Base-by-base conservation (phyloP, 441 rosid species). In the Cnidoscolus chayamansa region DNA sequence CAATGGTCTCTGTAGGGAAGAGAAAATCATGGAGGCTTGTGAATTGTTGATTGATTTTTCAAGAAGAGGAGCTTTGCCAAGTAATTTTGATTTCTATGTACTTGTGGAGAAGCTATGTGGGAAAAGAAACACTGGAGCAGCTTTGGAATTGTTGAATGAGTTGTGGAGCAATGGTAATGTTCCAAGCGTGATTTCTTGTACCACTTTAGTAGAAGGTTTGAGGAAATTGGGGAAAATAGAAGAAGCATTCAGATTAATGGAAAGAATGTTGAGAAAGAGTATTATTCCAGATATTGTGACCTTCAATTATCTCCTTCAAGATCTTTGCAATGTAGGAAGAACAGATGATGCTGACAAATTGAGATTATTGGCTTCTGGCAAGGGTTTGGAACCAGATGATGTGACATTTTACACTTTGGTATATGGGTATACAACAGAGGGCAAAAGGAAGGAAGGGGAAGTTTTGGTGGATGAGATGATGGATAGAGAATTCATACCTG, bases 201-300 rank as follows among this genome's bases (percentile, higher is more conserved):
- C 89, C 31, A 86, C 97, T n/a, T 79, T 93, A 66, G 74, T 91
- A 0, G 97, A 93, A 79, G 94, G 94, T 68, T 83, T 91, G 80
- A 87, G 96, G 76, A 88, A 75, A 74, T 72, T 55, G 16, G 75
- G 84, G 66, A 84, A 81, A 83, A 65, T 7, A 58, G 85, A 82
- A 67, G 86, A 85, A 49, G 88, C 93, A 1, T 74, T 81, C 49
- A 67, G 55, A 16, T 81, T 90, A 81, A 79, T 85, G 90, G 88
- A 91, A 67, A 87, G 77, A 81, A 85, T 93, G 94, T 71, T 90
- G 64, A 81, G 87, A 70, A 84, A 77, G 68, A 72, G 79, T 20
- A 74, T 85, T 50, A 48, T 91, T 70, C 90, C 96, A 0, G 97
- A 93, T 85, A 83, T 71, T 49, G 80, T 91, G 72, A 93, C 98